phyloP scores from a whole-genome alignment of 2,329 filamentous ascomycete genomes.

The Talaromyces piceae region DNA sequence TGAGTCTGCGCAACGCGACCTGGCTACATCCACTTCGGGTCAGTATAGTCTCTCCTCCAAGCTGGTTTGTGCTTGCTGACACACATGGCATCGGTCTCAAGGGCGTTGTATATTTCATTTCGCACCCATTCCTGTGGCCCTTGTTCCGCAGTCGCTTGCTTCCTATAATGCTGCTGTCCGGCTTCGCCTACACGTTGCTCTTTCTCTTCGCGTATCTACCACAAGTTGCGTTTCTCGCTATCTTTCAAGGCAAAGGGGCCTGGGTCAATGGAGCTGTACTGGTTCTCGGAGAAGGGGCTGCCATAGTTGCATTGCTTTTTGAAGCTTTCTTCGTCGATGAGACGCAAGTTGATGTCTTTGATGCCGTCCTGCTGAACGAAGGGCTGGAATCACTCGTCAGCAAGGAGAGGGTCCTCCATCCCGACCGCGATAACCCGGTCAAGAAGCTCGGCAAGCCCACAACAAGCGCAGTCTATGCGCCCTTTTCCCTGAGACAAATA shows the following conservation, averaged over 20 bases:
- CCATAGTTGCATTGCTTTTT: constrained; percentile 59
- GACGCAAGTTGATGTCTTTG: constrained; percentile 72
- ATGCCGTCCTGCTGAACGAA: constrained; percentile 72
- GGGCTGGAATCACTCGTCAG: constrained; percentile 62
- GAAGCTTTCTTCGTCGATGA: constrained; percentile 79
- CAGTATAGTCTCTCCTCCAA: constrained; percentile 12
- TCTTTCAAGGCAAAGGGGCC: constrained; percentile 82
- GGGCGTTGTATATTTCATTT: constrained; percentile 75
- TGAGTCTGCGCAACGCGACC: constrained; percentile 24
- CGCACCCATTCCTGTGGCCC: constrained; percentile 73
- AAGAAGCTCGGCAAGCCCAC: constrained; percentile 78
- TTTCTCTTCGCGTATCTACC: constrained; percentile 86
- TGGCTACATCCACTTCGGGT: constrained; percentile 45
- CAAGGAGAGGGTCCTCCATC: constrained; percentile 57
- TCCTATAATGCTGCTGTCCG: constrained; percentile 72
- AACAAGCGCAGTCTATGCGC: constrained; percentile 67
- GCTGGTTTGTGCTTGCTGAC: constrained; percentile 4
- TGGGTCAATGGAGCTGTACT: constrained; percentile 84
- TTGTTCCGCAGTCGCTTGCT: constrained; percentile 70
- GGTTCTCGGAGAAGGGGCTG: constrained; percentile 62
- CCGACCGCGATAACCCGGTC: constrained; percentile 63
- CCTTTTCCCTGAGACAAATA: constrained; percentile 87
- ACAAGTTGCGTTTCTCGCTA: constrained; percentile 77
- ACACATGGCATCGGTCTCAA: constrained; percentile 32
- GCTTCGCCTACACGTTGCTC: constrained; percentile 74